Conservation (phyloP, 176 grass and related monocot genomes). For the Triticum urartu region DNA sequence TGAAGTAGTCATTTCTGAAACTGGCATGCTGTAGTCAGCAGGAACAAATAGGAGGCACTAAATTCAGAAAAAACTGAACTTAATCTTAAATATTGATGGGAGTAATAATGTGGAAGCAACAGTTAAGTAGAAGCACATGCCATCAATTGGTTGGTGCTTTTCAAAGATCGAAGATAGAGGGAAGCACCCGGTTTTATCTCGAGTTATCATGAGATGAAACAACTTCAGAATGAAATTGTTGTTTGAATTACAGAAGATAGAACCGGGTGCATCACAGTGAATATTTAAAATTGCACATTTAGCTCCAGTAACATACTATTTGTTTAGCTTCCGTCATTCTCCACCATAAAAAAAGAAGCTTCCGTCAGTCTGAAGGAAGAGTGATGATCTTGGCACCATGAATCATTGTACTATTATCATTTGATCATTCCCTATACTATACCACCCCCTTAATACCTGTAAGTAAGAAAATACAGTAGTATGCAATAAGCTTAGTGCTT, state of each 20-base stretch:
- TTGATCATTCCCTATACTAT: background rate
- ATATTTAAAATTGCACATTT: too few species aligned
- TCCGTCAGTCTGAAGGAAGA: background rate
- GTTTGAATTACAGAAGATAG: too few species aligned
- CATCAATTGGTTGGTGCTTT: background rate
- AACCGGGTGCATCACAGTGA: too few species aligned
- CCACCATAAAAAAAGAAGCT: background rate
- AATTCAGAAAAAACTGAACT: background rate
- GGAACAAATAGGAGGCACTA: background rate
- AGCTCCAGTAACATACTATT: too few species aligned
- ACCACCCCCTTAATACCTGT: background rate
- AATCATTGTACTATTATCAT: background rate
- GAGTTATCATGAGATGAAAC: background rate
- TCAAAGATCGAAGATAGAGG: background rate
- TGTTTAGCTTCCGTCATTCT: background rate
- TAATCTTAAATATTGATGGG: background rate
- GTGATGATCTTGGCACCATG: background rate
- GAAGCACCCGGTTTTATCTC: background rate
- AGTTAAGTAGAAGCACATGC: background rate
- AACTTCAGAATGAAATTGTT: too few species aligned
- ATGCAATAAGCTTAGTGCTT: background rate
- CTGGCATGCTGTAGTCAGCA: background rate
- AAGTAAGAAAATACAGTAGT: background rate
- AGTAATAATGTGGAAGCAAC: background rate
- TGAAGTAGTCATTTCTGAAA: background rate